phyloP scores from a whole-genome alignment of 176 grass and related monocot species.

The Cenchrus purpureus region DNA sequence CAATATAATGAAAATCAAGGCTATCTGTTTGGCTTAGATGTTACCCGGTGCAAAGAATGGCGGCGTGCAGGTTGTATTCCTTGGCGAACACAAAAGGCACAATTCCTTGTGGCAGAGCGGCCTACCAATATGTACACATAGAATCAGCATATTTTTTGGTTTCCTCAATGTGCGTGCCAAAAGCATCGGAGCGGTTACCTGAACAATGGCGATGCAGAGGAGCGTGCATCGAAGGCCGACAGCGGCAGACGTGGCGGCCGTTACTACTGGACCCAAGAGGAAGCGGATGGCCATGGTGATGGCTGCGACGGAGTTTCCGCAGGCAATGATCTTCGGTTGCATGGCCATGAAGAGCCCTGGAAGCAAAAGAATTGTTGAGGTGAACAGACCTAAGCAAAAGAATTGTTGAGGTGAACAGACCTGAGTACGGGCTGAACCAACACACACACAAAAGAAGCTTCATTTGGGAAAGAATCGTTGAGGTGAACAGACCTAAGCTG shows the following conservation, averaged over 20 bases:
- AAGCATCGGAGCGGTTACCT: conserved; percentile 35
- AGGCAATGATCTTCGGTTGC: conserved; percentile 84
- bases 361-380: neutral
- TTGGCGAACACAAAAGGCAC: conserved; percentile 96
- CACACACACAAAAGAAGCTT: neutral
- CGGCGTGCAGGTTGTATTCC: conserved; percentile 80
- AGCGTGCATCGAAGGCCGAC: conserved; percentile 65
- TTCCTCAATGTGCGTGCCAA: neutral
- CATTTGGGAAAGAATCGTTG: neutral
- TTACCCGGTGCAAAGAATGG: conserved; percentile 79
- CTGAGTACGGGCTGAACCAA: neutral
- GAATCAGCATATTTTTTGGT: neutral
- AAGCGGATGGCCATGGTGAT: conserved; percentile 75
- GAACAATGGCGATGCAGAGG: conserved; percentile 85
- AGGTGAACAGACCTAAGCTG: conserved; percentile 63
- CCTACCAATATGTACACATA: conserved; percentile 37
- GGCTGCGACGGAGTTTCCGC: conserved; percentile 54
- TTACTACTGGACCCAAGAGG: conserved; percentile 66
- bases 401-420: too few relatives aligned
- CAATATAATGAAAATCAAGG: neutral
- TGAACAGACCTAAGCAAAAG: neutral
- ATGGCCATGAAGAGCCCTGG: conserved; percentile 91
- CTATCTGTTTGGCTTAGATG: neutral
- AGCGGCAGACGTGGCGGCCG: conserved; percentile 67
- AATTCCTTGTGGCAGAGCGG: conserved; percentile 84